Base-by-base conservation (phyloP, 2,329 filamentous ascomycete genomes). In the Botryotinia calthae region DNA sequence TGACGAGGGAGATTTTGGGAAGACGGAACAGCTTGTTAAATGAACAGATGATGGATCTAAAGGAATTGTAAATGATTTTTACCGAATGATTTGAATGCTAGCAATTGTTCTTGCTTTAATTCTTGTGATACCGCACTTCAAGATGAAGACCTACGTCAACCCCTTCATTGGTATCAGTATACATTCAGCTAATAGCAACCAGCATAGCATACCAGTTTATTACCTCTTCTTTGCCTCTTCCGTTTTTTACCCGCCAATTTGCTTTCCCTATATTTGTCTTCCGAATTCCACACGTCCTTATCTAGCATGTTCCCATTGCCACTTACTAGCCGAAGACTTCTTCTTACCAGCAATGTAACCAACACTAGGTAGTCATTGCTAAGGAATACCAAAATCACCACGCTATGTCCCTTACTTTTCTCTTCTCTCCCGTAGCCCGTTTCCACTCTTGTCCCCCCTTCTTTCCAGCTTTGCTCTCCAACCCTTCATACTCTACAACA, bases 11-110 rank as follows among this genome's bases (percentile, higher is more conserved):
- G 22, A 51, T 12, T 64, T 64, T 66, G 34, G 46, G 25, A 40
- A 54, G 46, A 40, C 8, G 16, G 34, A 22, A 28, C 3, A 40
- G 46, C 37, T 25, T 66, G 16, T 66, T 54, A 37, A 66, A 54
- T 34, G 31, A 34, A 37, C 46, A 54, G 16, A 54, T 0, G 25
- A 54, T 28, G 46, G 31, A n/a, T 40, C 34, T 66, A 34, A 31
- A 54, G 46, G 34, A n/a, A 66, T 40, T 66, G 46, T 54, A 66
- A 66, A 66, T 40, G 64, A n/a, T 54, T 66, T 40, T 20, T 54
- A 66, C 8, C 25, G 31, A 46, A 66, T 10, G 25, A 34, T 66
- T 28, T 34, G 12, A 28, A 48, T 66, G 46, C 64, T 54, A 8
- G 37, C 12, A 25, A 8, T 54, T 20, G 51, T 28, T n/a, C 51